phyloP scores from a whole-genome alignment of 768 basidiomycete genomes.

The Postia placenta region DNA sequence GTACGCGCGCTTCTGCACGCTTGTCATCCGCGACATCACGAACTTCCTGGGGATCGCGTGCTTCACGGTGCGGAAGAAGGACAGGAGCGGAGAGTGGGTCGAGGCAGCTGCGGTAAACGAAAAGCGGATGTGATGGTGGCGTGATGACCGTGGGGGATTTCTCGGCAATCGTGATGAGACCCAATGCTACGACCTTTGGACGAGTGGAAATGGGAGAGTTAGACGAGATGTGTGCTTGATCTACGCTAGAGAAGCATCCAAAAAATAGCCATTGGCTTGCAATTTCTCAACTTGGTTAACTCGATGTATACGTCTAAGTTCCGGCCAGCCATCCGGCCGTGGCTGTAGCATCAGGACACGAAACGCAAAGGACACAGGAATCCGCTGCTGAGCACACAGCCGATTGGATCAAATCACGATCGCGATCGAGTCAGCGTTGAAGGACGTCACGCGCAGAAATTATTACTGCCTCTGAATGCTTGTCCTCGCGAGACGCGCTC shows the following conservation, averaged over 20 bases:
- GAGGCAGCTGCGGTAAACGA: slow-evolving; percentile 20
- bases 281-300: neutral
- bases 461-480: slow-evolving; percentile 2
- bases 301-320: neutral
- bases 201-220: neutral
- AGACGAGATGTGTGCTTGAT: neutral
- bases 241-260: neutral
- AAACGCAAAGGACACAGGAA: no score
- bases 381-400: neutral
- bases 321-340: neutral
- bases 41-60: slow-evolving; percentile 91
- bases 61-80: slow-evolving; percentile 87
- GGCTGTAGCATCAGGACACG: no score
- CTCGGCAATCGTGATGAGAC: no score
- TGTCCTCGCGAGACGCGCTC: neutral
- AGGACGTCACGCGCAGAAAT: neutral
- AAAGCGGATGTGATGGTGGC: no score
- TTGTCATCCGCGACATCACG: slow-evolving; percentile 87
- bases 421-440: slow-evolving; percentile 1
- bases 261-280: neutral
- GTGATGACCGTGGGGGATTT: no score
- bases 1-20: slow-evolving; percentile 71
- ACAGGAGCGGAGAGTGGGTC: slow-evolving; percentile 58
- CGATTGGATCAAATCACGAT: neutral
- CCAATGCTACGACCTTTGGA: neutral